Base-by-base conservation (phyloP, 768 basidiomycete genomes). In the Leccinum variicolor region DNA sequence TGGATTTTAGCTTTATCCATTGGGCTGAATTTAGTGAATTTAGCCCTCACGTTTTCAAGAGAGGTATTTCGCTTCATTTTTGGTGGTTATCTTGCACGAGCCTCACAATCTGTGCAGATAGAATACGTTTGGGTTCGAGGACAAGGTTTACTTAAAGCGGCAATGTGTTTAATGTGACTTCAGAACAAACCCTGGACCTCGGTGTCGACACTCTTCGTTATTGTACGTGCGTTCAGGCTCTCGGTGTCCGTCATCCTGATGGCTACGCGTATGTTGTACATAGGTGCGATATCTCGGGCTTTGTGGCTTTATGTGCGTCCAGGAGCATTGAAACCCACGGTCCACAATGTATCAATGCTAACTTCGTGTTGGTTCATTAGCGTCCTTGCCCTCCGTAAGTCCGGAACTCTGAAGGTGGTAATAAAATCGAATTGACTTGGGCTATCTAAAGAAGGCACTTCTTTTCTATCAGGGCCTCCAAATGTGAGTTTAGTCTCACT, bases 41-140 rank as follows among this genome's bases (percentile, higher is more conserved):
- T 34, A 63, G 63, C 55, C 17, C 59, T 65, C 39, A 55, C 29
- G 2, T 21, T 64, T 52, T 3, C 59, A 5, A 45, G 15, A 25
- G 63, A 64, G 56, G 63, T 61, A 52, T 34, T 46, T 13, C 7
- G 7, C 19, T 46, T 17, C n/a, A 15, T 56, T 39, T 43, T 23
- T n/a, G 14, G 21, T 47, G 46, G 1, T 25, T 8, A 23, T 19
- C 5, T 26, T 25, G 17, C 23, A 19, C 34, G 2, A 47, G 13
- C 31, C 25, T 26, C 6, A 41, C 7, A 15, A 11, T 6, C 1
- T 26, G 19, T 6, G 23, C 5, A 64, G 63, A 19, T 65, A 31
- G 45, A 62, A 51, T 51, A 61, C 11, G 6, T 64, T 29, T 64
- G 63, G 63, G 63, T 64, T 3, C 2, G 62, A 48, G 15, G 26